Base-by-base conservation (phyloP, 208 protist species). In the Vickermania spadyakhi region DNA sequence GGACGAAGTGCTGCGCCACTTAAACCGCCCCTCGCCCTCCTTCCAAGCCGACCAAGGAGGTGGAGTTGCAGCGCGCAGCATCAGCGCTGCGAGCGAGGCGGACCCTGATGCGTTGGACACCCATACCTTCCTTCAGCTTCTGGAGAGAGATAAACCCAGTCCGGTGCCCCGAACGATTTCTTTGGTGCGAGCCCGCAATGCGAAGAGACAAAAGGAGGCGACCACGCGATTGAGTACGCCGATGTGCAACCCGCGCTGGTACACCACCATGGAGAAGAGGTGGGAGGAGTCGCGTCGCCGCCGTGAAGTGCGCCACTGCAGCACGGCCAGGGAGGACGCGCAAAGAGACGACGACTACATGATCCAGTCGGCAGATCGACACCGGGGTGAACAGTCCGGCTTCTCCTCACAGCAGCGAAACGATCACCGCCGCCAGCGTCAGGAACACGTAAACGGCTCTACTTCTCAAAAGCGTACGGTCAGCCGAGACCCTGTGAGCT, bases 211-310 rank as follows among this genome's bases (percentile, higher is more conserved):
- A 49, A 45, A 29, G 41, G 70, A 59, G 29, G 18, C 71, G 42
- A 60, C 72, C 52, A 1, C 51, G 62, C 70, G 70, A 11, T 66
- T 76, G 13, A 76, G 70, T 54, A 58, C 66, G 28, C 70, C 70
- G 1, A 3, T 58, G 5, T 72, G 49, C 41, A 61, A 76, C 29
- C 61, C 11, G 25, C 62, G 22, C 60, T 65, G 56, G 54, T 58
- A 2, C 27, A 65, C 41, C 66, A 59, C 18, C 23, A 31, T 2
- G 4, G 31, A 1, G 60, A 59, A 0, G 36, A 28, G 18, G 14
- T 1, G 3, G 56, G 31, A 11, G n/a, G n/a, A n/a, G n/a, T n/a
- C n/a, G n/a, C n/a, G n/a, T n/a, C n/a, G n/a, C n/a, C n/a, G n/a
- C n/a, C n/a, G n/a, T n/a, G n/a, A n/a, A n/a, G n/a, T n/a, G n/a